A percentile compares a stretch with the other conserved stretches of the same genome.
Evolutionary conservation across 1,139 yeast genomes (phyloP).

Genomic region (Zhuliangozyma parablackwelliae): DNA sequence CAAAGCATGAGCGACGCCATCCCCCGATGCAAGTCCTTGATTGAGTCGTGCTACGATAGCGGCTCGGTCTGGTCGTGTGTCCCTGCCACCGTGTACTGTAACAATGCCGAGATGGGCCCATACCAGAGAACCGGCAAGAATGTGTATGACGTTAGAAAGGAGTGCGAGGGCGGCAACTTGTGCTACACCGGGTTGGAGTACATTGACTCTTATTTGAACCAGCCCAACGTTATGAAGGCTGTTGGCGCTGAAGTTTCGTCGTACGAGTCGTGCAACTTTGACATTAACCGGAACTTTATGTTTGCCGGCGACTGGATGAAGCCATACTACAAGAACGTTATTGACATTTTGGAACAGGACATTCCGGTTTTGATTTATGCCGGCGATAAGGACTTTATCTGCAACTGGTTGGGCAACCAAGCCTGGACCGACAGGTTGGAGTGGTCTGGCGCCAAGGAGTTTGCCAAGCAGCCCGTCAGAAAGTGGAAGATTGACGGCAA

Average conservation of each 20-base stretch:
- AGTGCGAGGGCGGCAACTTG: conserved; percentile 73
- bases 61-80: conserved; percentile 87
- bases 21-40: conserved; percentile 79
- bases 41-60: conserved; percentile 74
- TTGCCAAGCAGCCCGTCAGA: conserved; percentile 36
- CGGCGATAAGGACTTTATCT: conserved; percentile 82
- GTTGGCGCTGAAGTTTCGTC: conserved; percentile 88
- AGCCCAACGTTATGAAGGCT: conserved; percentile 53
- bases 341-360: conserved; percentile 50
- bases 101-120: conserved; percentile 81
- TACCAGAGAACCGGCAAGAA: conserved; percentile 87
- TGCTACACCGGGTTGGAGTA: conserved; percentile 53
- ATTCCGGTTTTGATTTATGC: conserved; percentile 75
- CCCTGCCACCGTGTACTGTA: conserved; percentile 90
- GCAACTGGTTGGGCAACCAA: conserved; percentile 83
- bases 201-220: conserved; percentile 33
- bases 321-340: conserved; percentile 69
- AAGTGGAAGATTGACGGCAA: conserved; percentile 36
- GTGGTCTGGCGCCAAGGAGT: conserved; percentile 60
- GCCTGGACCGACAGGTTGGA: conserved; percentile 74
- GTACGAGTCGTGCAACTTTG: conserved; percentile 83
- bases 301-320: conserved; percentile 93
- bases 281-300: conserved; percentile 74
- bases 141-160: conserved; percentile 86
- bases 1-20: conserved; percentile 64